Evolutionary conservation across 2,329 filamentous ascomycete genomes (phyloP), one percentile per base, ranked within the genome.

Genomic region (Aspergillus sp.): DNA sequence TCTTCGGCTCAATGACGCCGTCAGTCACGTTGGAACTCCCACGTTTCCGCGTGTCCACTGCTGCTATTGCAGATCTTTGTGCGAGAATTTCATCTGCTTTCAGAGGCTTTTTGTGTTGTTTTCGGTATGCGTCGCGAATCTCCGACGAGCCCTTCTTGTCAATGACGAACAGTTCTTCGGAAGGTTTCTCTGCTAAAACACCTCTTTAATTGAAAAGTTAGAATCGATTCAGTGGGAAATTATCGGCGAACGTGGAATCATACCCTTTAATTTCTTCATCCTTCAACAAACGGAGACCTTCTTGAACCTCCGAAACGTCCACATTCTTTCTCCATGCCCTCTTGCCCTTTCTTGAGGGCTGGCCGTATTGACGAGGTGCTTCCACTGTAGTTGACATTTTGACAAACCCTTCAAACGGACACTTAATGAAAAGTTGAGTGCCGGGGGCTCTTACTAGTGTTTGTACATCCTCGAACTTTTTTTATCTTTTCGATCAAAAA

Each of bases 321-420:
- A 99, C 91, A 78, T 99, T 96, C 76, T 98, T 99, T 71, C 95
- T 85, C 95, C 95, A 99, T 32, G 95, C 93, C 80, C 96, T 98
- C 78, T 98, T 98, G 68, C 96, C 95, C 75, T 99, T 99, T 72
- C 95, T 85, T 5, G 93, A 98, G 24, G 92, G 86, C 75, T 99
- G 95, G 62, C 85, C 92, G 77, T 89, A 87, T 65, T 96, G 91
- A 62, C 88, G 86, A 11, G 92, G 93, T 17, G 90, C 89, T 49
- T 70, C 66, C 26, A 71, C 58, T 26, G 63, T 61, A n/a, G 66
- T 58, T 49, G 74, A 71, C 74, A 76, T 76, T 42, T 50, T 65
- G 39, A 54, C 50, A 36, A 24, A 39, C 39, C 41, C 45, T 53
- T 20, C n/a, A 42, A 43, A 15, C 42, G 39, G n/a, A 49, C 34